Conservation (phyloP, 352 stramenopile genomes). For the Phytophthora gonapodyides region DNA sequence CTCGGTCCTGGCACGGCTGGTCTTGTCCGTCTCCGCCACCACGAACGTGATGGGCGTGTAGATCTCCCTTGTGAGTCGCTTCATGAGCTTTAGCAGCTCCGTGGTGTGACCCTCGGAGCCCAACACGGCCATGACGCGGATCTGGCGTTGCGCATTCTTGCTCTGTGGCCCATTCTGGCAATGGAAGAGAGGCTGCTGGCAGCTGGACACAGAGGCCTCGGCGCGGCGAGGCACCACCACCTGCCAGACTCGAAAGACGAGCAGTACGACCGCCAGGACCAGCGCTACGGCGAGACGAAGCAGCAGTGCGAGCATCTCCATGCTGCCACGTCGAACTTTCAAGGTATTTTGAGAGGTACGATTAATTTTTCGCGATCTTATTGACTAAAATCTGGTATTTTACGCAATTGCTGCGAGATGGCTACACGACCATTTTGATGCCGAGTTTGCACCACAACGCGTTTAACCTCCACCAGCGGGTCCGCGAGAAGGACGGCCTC, state of each 20-base stretch:
- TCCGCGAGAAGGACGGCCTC: no score
- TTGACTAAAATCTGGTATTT: no score
- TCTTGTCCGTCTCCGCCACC: constrained; percentile 92
- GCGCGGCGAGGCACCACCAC: constrained; percentile 33
- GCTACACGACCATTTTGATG: no score
- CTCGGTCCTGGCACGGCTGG: constrained; percentile 77
- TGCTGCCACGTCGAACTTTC: constrained; percentile 20
- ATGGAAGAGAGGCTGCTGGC: constrained; percentile 28
- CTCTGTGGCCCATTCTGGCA: constrained; percentile 11
- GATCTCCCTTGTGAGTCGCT: constrained; percentile 67
- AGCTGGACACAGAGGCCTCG: constrained; percentile 28
- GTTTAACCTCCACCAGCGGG: no score
- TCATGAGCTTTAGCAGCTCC: constrained; percentile 95
- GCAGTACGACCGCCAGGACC: constrained; percentile 22
- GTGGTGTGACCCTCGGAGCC: constrained; percentile 93
- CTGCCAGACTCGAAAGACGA: constrained; percentile 38
- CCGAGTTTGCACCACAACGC: no score
- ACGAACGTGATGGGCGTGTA: constrained; percentile 92
- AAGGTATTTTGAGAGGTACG: constrained; percentile 8
- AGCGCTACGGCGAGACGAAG: constrained; percentile 22
- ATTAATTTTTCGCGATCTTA: no score
- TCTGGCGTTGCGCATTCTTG: constrained; percentile 11
- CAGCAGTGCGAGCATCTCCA: constrained; percentile 33
- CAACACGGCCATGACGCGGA: constrained; percentile 82
- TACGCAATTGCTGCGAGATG: no score